A percentile compares a stretch with the other conserved stretches of the same genome.
Evolutionary conservation across 2,329 filamentous ascomycete species (phyloP).

Genomic region (Huntiella decipiens): DNA sequence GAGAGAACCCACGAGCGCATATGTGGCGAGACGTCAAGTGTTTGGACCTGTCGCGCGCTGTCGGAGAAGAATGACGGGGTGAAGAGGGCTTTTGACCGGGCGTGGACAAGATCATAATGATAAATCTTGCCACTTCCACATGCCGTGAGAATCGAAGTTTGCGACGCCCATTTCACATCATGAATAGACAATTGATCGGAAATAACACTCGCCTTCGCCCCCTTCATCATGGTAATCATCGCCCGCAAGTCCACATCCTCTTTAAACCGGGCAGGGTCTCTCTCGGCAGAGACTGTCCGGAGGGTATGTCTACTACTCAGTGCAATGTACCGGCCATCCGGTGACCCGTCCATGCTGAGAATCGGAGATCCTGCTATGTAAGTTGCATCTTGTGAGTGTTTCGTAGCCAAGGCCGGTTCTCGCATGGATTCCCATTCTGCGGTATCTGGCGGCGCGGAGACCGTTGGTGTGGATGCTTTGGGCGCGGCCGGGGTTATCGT

Average conservation of each 20-base stretch:
- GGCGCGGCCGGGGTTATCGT: conserved; percentile 23
- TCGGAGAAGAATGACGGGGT: conserved; percentile 38
- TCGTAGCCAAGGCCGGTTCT: conserved; percentile 23
- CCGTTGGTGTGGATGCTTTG: conserved; percentile 20
- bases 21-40: conserved; percentile 43
- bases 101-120: conserved; percentile 37
- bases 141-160: conserved; percentile 40
- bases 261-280: conserved; percentile 30
- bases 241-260: conserved; percentile 40
- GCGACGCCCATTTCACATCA: conserved; percentile 39
- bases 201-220: conserved; percentile 19
- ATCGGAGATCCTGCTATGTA: conserved; percentile 35
- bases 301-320: conserved; percentile 41
- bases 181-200: conserved; percentile 43
- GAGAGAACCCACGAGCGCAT: conserved; percentile 37
- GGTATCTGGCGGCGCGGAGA: too few species aligned
- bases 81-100: conserved; percentile 23
- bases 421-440: conserved; percentile 14
- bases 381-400: conserved; percentile 34
- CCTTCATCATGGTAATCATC: conserved; percentile 31
- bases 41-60: conserved; percentile 44
- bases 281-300: conserved; percentile 33
- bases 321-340: conserved; percentile 35
- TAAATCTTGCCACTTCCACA: conserved; percentile 47
- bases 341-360: conserved; percentile 36